phyloP scores from a whole-genome alignment of 441 rosid species.

The Adansonia madagascariensis region DNA sequence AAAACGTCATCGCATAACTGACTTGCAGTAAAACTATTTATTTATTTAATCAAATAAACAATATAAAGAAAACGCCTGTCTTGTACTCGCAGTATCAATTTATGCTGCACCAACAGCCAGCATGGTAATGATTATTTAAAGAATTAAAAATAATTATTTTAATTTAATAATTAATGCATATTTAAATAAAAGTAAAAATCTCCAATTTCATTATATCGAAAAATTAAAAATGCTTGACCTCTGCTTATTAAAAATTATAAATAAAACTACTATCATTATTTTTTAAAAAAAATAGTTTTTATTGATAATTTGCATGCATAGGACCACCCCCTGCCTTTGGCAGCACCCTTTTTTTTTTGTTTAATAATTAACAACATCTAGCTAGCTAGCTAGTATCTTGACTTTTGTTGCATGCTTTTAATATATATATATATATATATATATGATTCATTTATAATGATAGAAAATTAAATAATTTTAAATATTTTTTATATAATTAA shows the following conservation, averaged over 20 bases:
- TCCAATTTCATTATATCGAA: too few relatives aligned
- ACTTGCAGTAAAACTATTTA: not conserved
- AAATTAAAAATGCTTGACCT: not conserved
- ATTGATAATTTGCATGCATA: not conserved
- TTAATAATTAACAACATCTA: not conserved
- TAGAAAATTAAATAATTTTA: too few relatives aligned
- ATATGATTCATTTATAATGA: too few relatives aligned
- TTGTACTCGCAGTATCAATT: not conserved
- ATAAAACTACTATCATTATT: too few relatives aligned
- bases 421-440: too few relatives aligned
- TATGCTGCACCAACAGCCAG: not conserved
- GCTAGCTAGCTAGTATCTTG: not conserved
- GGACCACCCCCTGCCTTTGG: slow-evolving; percentile 15
- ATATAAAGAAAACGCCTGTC: not conserved
- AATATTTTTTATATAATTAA: too few relatives aligned
- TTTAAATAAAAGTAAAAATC: not conserved
- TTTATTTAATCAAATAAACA: slow-evolving; percentile 14
- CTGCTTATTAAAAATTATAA: not conserved
- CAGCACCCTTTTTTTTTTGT: not conserved
- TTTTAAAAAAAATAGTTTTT: too few relatives aligned
- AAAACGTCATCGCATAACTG: slow-evolving; percentile 6
- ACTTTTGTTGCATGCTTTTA: slow-evolving; percentile 1
- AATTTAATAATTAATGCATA: too few relatives aligned
- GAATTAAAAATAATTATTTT: not conserved
- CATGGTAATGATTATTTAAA: not conserved